Evolutionary conservation across 192 early-diverging fungal genomes (phyloP), one percentile per base, ranked within the genome.

Genomic region (Haplosporangium gracile): DNA sequence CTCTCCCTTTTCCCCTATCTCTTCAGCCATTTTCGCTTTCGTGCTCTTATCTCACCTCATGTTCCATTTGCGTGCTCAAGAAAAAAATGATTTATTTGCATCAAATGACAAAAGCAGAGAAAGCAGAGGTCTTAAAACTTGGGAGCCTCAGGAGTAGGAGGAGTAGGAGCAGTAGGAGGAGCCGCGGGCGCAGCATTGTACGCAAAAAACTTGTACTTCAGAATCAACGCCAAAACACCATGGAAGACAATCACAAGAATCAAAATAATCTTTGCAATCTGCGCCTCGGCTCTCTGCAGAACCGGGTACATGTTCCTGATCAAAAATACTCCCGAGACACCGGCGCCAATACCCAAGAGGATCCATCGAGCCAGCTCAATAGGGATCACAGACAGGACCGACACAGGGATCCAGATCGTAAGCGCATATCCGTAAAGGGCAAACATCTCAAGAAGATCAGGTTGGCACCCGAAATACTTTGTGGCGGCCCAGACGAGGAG

Each of bases 361-460:
- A 92, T 87, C 97, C 97, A 98, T 60, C 96, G 93, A 51, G 97
- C 89, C 80, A 95, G 90, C 60, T 97, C 95, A 68, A 89, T 90
- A 0, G 97, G 98, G 71, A 97, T 88, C 38, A 98, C 91, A 82
- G 96, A 97, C 9, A 98, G 79, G 20, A 98, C 65, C 39, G 97
- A 94, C 43, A 97, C 94, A 9, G 97, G 98, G 68, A 99, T 93
- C 98, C 98, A 99, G 65, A 98, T 90, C 11, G 96, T 92, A 88
- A 99, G 88, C 5, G 93, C 93, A 85, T 99, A 99, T 22, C 98
- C 99, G 84, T 97, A 98, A 36, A 98, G 90, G 76, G 94, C 93
- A 39, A 97, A 70, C 75, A 96, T 92, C 87, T 98, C 96, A 39
- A 99, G 81, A n/a, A 99, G 87, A n/a, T 91, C 93, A 13, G 96